Conservation (phyloP, 2,329 filamentous ascomycete genomes). For the Pleochaeta shiraiana region DNA sequence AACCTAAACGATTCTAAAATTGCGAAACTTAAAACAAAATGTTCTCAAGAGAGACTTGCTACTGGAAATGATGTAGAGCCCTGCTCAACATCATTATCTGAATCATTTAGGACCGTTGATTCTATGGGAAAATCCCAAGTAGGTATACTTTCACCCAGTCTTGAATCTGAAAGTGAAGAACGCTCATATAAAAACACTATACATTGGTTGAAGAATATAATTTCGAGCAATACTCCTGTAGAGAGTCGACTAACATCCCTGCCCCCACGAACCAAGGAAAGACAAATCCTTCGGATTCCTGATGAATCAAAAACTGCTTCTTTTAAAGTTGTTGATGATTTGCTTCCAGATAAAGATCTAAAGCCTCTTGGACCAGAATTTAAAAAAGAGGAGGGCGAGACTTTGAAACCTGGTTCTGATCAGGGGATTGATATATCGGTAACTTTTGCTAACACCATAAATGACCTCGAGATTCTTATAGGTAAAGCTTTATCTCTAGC, state of each 20-base stretch:
- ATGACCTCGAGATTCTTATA: constrained; percentile 18
- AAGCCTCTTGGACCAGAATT: neutral
- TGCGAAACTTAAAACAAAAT: neutral
- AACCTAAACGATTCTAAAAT: constrained; percentile 7
- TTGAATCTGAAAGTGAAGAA: neutral
- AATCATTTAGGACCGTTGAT: constrained; percentile 6
- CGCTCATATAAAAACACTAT: constrained; percentile 8
- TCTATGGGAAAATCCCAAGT: neutral
- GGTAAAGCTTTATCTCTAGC: constrained; percentile 20
- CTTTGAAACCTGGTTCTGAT: neutral
- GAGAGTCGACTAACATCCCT: constrained; percentile 14
- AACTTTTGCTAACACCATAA: constrained; percentile 19
- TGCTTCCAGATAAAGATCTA: constrained; percentile 8
- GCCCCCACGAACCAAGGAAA: constrained; percentile 11
- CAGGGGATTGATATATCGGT: constrained; percentile 10
- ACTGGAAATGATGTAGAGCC: constrained; percentile 5
- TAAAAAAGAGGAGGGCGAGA: neutral
- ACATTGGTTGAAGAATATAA: constrained; percentile 15
- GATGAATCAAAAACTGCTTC: constrained; percentile 7
- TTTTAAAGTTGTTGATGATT: constrained; percentile 6
- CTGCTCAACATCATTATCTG: constrained; percentile 9
- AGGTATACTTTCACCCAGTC: neutral
- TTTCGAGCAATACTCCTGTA: constrained; percentile 13
- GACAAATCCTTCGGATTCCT: constrained; percentile 6
- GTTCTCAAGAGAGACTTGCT: constrained; percentile 6